Evolutionary conservation across 2,329 filamentous ascomycete species (phyloP).

Genomic region (Colletotrichum lindemuthianum): DNA sequence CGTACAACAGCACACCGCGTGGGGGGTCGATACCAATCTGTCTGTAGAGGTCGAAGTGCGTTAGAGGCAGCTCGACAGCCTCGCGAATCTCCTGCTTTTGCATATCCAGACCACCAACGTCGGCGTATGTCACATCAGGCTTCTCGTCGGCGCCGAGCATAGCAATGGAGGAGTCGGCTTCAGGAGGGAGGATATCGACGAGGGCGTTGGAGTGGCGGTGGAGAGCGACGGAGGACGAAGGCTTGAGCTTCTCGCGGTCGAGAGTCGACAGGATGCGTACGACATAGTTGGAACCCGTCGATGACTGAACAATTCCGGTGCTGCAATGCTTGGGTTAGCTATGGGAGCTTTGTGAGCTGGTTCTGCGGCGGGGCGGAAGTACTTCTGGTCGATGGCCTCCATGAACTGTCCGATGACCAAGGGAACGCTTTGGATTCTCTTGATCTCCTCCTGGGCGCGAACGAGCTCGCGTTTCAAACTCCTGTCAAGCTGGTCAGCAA

Average conservation of each 20-base stretch:
- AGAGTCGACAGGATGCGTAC: slow-evolving; percentile 98
- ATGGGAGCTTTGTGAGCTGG: background rate
- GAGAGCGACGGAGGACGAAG: slow-evolving; percentile 95
- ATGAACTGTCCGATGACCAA: slow-evolving; percentile 99
- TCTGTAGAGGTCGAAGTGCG: slow-evolving; percentile 98
- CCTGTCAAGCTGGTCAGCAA: slow-evolving; percentile 54
- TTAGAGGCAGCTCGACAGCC: slow-evolving; percentile 94
- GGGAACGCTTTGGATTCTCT: slow-evolving; percentile 97
- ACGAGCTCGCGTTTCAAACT: slow-evolving; percentile 98
- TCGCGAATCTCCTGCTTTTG: slow-evolving; percentile 99
- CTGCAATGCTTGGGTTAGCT: slow-evolving; percentile 55
- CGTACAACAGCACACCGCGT: slow-evolving; percentile 91
- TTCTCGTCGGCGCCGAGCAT: slow-evolving; percentile 98
- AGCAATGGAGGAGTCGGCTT: slow-evolving; percentile 97
- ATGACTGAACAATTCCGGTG: slow-evolving; percentile 98
- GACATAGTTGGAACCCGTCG: slow-evolving; percentile 98
- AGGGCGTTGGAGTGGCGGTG: slow-evolving; percentile 98
- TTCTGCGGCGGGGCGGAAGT: slow-evolving; percentile 45
- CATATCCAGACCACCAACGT: slow-evolving; percentile 98
- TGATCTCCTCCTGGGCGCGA: slow-evolving; percentile 98
- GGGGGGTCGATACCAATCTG: slow-evolving; percentile 99
- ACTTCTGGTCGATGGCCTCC: slow-evolving; percentile 99
- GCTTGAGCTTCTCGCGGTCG: slow-evolving; percentile 97
- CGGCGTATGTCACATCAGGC: slow-evolving; percentile 96
- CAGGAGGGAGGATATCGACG: slow-evolving; percentile 97